Conservation (phyloP, 2,329 filamentous ascomycete species). For the Botryotinia globosa region DNA sequence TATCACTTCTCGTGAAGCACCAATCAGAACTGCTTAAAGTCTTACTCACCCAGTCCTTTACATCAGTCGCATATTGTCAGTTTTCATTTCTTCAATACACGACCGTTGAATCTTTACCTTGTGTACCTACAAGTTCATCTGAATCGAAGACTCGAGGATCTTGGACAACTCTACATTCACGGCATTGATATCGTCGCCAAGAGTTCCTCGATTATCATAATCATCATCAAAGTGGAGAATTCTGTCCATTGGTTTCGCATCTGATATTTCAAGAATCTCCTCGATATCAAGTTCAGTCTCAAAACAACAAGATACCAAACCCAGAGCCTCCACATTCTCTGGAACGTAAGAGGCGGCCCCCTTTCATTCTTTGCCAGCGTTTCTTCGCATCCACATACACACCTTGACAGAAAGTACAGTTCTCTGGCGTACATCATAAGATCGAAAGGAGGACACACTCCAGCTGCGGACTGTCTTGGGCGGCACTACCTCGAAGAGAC, state of each 20-base stretch:
- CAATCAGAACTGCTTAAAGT: conserved; percentile 16
- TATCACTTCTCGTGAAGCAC: conserved; percentile 10
- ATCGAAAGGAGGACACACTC: neutral
- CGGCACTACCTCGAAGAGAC: neutral
- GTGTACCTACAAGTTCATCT: conserved; percentile 8
- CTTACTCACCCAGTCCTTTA: conserved; percentile 13
- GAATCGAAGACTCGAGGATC: conserved; percentile 3
- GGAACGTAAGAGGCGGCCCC: neutral
- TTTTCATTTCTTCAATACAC: conserved; percentile 12
- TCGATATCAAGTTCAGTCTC: conserved; percentile 4
- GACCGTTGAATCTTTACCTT: conserved; percentile 7
- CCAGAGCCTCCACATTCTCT: neutral
- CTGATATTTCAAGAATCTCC: conserved; percentile 7
- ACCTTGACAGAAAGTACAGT: neutral
- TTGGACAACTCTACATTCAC: neutral
- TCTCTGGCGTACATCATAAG: neutral
- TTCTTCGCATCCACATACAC: neutral
- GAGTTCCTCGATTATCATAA: neutral
- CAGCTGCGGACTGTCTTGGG: neutral
- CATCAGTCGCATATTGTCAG: conserved; percentile 17
- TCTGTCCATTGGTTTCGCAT: neutral
- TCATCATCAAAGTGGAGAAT: neutral
- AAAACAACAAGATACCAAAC: neutral
- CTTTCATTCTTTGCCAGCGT: neutral
- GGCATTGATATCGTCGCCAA: neutral